Percentiles rank a stretch among this genome's conserved stretches.
phyloP scores from a whole-genome alignment of 148 eudicot species.

The Cornus florida region DNA sequence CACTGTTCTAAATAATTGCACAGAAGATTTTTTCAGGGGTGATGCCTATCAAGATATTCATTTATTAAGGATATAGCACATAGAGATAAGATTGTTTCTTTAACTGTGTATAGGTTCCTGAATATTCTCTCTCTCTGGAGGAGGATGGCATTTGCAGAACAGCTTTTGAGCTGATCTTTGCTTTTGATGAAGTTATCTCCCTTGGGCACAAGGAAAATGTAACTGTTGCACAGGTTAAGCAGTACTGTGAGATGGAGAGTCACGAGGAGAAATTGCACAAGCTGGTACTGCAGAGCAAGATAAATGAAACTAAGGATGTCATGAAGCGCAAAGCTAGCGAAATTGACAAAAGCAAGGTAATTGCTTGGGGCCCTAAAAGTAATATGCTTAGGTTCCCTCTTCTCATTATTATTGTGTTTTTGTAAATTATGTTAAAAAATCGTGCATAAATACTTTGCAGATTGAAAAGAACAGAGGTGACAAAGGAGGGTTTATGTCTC shows the following conservation, averaged over 20 bases:
- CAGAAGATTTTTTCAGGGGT: too few relatives aligned
- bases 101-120: constrained; percentile 76
- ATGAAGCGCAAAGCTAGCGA: constrained; percentile 98
- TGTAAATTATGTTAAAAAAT: neutral
- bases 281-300: constrained; percentile 86
- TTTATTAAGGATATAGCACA: neutral
- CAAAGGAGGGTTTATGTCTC: constrained; percentile 66
- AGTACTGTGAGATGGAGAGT: constrained; percentile 99
- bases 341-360: constrained; percentile 94
- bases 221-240: constrained; percentile 92
- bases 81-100: constrained; percentile 31
- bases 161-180: constrained; percentile 90
- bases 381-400: neutral
- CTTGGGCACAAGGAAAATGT: constrained; percentile 96
- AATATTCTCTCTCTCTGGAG: constrained; percentile 75
- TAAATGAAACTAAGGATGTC: constrained; percentile 90
- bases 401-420: neutral
- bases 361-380: neutral
- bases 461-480: constrained; percentile 76
- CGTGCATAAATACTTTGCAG: constrained; percentile 31
- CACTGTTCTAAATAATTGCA: too few relatives aligned
- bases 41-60: neutral
- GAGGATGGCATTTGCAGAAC: constrained; percentile 89
- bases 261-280: constrained; percentile 98
- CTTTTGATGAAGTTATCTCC: constrained; percentile 92